phyloP scores from a whole-genome alignment of 345 rosid species.

The Brassica incana region DNA sequence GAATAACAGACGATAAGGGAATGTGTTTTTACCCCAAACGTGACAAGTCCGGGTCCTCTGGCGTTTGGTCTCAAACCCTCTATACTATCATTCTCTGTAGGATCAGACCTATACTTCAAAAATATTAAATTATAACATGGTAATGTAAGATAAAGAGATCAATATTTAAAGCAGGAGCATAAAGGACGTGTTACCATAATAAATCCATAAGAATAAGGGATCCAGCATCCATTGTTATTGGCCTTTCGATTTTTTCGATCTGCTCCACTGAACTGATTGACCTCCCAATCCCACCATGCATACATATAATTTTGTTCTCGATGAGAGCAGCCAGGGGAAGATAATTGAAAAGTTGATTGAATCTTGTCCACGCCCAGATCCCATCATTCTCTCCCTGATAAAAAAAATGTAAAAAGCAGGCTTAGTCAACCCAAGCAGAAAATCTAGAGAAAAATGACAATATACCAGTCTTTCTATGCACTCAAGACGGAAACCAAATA shows the following conservation, averaged over 20 bases:
- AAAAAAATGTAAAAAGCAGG: not conserved
- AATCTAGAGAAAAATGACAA: not conserved
- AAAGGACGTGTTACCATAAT: constrained; percentile 58
- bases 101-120: constrained; percentile 79
- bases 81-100: constrained; percentile 92
- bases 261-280: constrained; percentile 90
- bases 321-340: constrained; percentile 98
- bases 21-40: constrained; percentile 79
- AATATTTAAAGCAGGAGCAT: not conserved
- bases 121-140: not conserved
- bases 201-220: constrained; percentile 89
- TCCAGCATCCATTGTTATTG: constrained; percentile 96
- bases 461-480: constrained; percentile 96
- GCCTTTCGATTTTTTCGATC: constrained; percentile 92
- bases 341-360: constrained; percentile 87
- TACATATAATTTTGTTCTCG: constrained; percentile 96
- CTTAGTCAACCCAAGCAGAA: not conserved
- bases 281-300: constrained; percentile 99
- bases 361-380: constrained; percentile 98
- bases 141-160: constrained; percentile 2
- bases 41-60: constrained; percentile 99
- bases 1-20: not conserved
- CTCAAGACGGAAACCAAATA: constrained; percentile 95
- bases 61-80: constrained; percentile 99
- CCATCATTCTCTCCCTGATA: constrained; percentile 91